phyloP scores from a whole-genome alignment of 2,329 filamentous ascomycete species.

The Cucurbitaria berberidis region DNA sequence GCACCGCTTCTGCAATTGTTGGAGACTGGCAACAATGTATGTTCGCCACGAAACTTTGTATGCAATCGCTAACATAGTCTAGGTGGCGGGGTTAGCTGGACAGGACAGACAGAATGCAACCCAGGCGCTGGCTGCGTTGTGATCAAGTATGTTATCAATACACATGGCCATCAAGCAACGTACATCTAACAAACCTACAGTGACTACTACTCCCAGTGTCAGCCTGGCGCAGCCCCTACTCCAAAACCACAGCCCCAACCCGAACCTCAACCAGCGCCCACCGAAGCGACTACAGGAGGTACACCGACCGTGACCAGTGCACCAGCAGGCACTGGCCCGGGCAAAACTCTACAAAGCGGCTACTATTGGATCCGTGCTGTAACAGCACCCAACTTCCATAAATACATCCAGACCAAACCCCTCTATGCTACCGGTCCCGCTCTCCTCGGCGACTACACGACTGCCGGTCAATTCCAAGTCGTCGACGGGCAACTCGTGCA shows the following conservation, averaged over 20 bases:
- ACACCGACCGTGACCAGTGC: conserved; percentile 29
- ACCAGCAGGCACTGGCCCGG: conserved; percentile 46
- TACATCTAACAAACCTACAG: conserved; percentile 21
- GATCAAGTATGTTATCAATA: conserved; percentile 30
- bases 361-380: conserved; percentile 66
- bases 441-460: conserved; percentile 58
- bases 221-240: conserved; percentile 42
- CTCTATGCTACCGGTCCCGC: conserved; percentile 54
- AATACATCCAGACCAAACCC: conserved; percentile 48
- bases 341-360: conserved; percentile 57
- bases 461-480: conserved; percentile 65
- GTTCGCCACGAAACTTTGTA: neutral
- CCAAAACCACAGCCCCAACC: conserved; percentile 16
- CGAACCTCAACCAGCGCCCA: conserved; percentile 18
- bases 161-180: neutral
- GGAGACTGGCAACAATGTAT: conserved; percentile 46
- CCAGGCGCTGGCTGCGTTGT: conserved; percentile 37
- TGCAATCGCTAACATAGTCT: conserved; percentile 3
- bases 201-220: conserved; percentile 51
- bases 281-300: conserved; percentile 12
- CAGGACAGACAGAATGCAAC: conserved; percentile 35
- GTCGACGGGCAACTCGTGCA: conserved; percentile 63
- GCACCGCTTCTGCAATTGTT: conserved; percentile 32
- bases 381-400: conserved; percentile 61
- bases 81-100: conserved; percentile 40